Conservation (phyloP, 495 filamentous ascomycete species). For the Oleoguttula mirabilis region DNA sequence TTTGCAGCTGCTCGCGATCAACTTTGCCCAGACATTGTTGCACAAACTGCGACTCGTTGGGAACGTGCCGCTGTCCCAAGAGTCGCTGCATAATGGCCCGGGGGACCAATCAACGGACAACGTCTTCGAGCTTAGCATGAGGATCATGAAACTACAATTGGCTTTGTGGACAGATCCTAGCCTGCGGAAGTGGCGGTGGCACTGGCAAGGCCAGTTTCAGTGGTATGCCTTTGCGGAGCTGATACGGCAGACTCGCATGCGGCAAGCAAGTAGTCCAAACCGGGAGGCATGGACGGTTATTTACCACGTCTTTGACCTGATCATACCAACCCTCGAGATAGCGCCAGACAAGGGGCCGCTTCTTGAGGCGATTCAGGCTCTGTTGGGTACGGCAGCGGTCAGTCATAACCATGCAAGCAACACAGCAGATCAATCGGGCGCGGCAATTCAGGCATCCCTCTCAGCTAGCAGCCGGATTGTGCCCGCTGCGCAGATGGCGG, state of each 20-base stretch:
- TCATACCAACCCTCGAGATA: not conserved
- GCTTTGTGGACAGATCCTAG: slow-evolving; percentile 1
- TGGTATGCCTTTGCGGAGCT: slow-evolving; percentile 7
- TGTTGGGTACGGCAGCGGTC: not conserved
- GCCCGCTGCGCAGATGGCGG: not conserved
- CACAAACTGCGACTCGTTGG: slow-evolving; percentile 6
- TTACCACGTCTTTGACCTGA: not conserved
- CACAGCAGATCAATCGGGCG: too few species aligned
- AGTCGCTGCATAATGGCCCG: not conserved
- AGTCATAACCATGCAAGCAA: not conserved
- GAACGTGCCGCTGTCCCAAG: not conserved
- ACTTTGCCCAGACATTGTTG: not conserved
- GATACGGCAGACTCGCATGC: slow-evolving; percentile 1
- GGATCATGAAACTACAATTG: slow-evolving; percentile 5
- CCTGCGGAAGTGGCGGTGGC: slow-evolving; percentile 10
- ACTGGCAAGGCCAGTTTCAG: slow-evolving; percentile 2
- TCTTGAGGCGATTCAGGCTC: not conserved
- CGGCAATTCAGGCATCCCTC: too few species aligned
- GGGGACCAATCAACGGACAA: not conserved
- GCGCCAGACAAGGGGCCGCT: not conserved
- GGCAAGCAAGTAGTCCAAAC: not conserved
- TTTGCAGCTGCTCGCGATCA: slow-evolving; percentile 23
- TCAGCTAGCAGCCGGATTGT: not conserved
- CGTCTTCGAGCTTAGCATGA: not conserved
- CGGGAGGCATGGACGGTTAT: not conserved